A percentile compares a stretch with the other conserved stretches of the same genome.
phyloP scores from a whole-genome alignment of 2,329 filamentous ascomycete species.

The Stagonosporopsis cucurbitacearum region DNA sequence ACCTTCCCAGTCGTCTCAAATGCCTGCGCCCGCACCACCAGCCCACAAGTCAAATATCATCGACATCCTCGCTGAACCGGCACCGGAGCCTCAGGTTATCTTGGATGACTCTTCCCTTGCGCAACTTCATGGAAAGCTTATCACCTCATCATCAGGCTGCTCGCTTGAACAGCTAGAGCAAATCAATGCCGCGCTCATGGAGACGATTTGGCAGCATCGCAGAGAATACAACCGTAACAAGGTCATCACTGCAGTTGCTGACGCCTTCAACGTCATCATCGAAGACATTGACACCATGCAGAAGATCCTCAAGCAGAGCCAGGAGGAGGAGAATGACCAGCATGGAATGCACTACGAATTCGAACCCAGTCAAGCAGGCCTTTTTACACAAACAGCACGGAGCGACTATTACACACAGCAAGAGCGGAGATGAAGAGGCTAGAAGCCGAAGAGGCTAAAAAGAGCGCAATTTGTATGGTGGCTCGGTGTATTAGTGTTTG shows the following conservation, averaged over 20 bases:
- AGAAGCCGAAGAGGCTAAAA: not conserved
- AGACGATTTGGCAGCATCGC: constrained; percentile 80
- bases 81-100: constrained; percentile 44
- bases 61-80: constrained; percentile 51
- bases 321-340: constrained; percentile 36
- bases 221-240: constrained; percentile 82
- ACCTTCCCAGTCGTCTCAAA: constrained; percentile 23
- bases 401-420: constrained; percentile 10
- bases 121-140: constrained; percentile 68
- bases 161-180: constrained; percentile 95
- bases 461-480: not conserved
- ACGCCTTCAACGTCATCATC: constrained; percentile 78
- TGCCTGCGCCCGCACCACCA: constrained; percentile 47
- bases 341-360: constrained; percentile 12
- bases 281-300: constrained; percentile 68
- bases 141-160: constrained; percentile 73
- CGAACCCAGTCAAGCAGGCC: constrained; percentile 10
- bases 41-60: constrained; percentile 48
- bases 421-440: not conserved
- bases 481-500: not conserved
- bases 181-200: constrained; percentile 89
- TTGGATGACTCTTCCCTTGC: constrained; percentile 61
- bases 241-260: constrained; percentile 68
- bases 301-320: constrained; percentile 50
- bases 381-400: constrained; percentile 10